Evolutionary conservation across 2,329 filamentous ascomycete genomes (phyloP).

Genomic region (Fusarium liriodendri): DNA sequence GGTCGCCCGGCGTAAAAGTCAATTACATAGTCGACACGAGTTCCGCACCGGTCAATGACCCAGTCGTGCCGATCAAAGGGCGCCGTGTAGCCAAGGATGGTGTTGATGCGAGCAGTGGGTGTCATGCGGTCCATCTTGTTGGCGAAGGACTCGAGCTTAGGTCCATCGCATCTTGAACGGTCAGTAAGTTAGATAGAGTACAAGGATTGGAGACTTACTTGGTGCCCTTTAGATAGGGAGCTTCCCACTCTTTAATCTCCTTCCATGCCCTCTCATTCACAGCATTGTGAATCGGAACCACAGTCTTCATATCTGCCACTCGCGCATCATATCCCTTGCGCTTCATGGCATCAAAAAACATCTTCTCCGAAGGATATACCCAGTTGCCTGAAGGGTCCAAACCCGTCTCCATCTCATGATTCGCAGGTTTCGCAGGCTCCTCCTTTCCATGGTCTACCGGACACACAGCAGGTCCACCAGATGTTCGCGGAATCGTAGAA

Average conservation of each 20-base stretch:
- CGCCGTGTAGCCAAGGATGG: conserved; percentile 84
- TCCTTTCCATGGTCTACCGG: conserved; percentile 53
- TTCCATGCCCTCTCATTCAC: conserved; percentile 97
- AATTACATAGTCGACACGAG: conserved; percentile 91
- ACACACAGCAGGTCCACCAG: conserved; percentile 49
- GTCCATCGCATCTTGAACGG: conserved; percentile 70
- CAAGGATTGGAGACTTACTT: conserved; percentile 55
- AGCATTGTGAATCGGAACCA: conserved; percentile 97
- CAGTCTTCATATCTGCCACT: conserved; percentile 84
- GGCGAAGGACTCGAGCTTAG: conserved; percentile 84
- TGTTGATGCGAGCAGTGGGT: conserved; percentile 85
- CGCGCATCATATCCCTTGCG: conserved; percentile 83
- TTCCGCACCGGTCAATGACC: conserved; percentile 93
- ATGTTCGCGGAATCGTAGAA: conserved; percentile 80
- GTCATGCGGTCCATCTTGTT: conserved; percentile 78
- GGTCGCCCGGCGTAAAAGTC: conserved; percentile 90
- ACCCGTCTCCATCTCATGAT: conserved; percentile 82
- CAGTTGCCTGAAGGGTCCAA: conserved; percentile 84
- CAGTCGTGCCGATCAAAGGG: conserved; percentile 98
- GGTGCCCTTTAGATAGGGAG: conserved; percentile 68
- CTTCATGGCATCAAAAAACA: conserved; percentile 98
- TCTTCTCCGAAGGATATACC: conserved; percentile 96
- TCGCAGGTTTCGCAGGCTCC: conserved; percentile 59
- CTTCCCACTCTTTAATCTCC: conserved; percentile 92
- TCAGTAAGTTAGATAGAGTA: background rate